Conservation (phyloP, 768 basidiomycete species). For the Podaxis sp. region DNA sequence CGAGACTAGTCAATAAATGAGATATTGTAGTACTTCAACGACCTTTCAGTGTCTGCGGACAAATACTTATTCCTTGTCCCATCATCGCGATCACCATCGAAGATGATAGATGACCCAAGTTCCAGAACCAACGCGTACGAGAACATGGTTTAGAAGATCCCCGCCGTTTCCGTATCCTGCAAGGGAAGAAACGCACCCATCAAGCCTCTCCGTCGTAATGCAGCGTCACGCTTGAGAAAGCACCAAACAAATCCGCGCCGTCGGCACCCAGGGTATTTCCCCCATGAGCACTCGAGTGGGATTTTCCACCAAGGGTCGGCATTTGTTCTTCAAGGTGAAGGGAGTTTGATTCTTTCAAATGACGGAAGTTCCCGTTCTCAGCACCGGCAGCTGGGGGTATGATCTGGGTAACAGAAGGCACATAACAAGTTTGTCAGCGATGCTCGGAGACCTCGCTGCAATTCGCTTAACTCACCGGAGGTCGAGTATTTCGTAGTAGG, state of each 20-base stretch:
- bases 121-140: slow-evolving; percentile 12
- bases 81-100: slow-evolving; percentile 12
- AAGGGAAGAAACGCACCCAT: slow-evolving; percentile 12
- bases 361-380: slow-evolving; percentile 89
- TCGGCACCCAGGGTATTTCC: slow-evolving; percentile 21
- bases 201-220: slow-evolving; percentile 74
- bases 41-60: background rate
- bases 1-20: slow-evolving; percentile 14
- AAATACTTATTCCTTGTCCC: slow-evolving; percentile 11
- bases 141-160: slow-evolving; percentile 14
- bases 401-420: slow-evolving; percentile 8
- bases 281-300: slow-evolving; percentile 6
- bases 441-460: slow-evolving; percentile 1
- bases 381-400: slow-evolving; percentile 60
- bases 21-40: slow-evolving; percentile 7
- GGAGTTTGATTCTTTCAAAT: slow-evolving; percentile 86
- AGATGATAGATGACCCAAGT: slow-evolving; percentile 14
- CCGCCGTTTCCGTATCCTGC: slow-evolving; percentile 1
- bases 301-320: slow-evolving; percentile 19
- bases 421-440: background rate
- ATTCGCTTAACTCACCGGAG: slow-evolving; percentile 69
- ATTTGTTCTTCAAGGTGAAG: slow-evolving; percentile 82
- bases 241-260: slow-evolving; percentile 72
- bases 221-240: slow-evolving; percentile 88
- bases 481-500: slow-evolving; percentile 84